These are phyloP conservation scores for Cladorrhinum sp. DNA, from an alignment of 2,329 filamentous ascomycete genomes.

Conservation along the genomic window DNA sequence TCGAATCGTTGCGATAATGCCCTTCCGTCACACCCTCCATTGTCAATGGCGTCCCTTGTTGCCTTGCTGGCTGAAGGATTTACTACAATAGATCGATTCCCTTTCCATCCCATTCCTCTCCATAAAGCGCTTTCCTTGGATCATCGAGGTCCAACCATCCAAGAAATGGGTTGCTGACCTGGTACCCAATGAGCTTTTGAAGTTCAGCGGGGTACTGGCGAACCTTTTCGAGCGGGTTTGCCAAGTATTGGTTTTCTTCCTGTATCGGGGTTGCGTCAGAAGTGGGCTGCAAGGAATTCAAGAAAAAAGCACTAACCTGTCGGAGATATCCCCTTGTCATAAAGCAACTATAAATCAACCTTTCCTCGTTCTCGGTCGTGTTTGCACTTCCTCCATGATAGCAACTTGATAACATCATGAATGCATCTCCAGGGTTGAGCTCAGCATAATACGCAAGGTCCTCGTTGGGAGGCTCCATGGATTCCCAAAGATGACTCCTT, in stretches of 20 bases:
- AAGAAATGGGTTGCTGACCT: constrained; percentile 20
- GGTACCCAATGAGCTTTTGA: constrained; percentile 29
- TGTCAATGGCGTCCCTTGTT: too few species aligned
- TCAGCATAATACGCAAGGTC: constrained; percentile 21
- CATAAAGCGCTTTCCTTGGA: constrained; percentile 18
- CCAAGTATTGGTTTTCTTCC: constrained; percentile 31
- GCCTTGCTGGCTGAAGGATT: too few species aligned
- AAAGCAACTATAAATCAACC: constrained; percentile 28
- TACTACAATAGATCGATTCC: not conserved
- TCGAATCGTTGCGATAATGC: not conserved
- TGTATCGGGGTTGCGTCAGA: not conserved
- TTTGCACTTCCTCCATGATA: constrained; percentile 30
- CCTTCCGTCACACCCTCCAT: not conserved
- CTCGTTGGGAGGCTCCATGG: constrained; percentile 24
- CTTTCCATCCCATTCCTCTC: constrained; percentile 1
- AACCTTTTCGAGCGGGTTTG: constrained; percentile 24
- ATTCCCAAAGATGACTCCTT: constrained; percentile 36
- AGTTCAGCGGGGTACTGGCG: constrained; percentile 22
- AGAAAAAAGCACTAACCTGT: constrained; percentile 10
- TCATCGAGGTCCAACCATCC: constrained; percentile 22
- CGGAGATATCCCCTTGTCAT: constrained; percentile 25
- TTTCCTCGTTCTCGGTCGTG: constrained; percentile 27
- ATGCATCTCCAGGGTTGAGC: constrained; percentile 25
- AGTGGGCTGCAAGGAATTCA: not conserved
- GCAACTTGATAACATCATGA: constrained; percentile 26